A percentile compares a stretch with the other conserved stretches of the same genome.
phyloP scores from a whole-genome alignment of 176 grass and related monocot species.

The Pharus latifolius region DNA sequence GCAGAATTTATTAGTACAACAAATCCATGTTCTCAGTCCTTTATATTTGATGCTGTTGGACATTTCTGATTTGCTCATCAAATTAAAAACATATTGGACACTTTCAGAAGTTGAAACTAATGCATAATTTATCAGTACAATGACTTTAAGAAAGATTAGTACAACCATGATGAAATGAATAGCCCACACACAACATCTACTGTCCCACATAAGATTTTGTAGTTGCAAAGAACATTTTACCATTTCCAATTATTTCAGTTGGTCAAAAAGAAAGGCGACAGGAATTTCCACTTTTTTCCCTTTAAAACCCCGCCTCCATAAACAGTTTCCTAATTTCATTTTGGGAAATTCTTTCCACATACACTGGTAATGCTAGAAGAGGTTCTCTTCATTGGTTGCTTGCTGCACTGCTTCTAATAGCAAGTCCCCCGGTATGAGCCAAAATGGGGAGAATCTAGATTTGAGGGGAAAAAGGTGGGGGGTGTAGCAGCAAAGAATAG shows the following conservation, averaged over 20 bases:
- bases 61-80: neutral
- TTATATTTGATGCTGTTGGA: neutral
- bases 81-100: neutral
- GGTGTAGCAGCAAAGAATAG: too few relatives aligned
- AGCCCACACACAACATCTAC: too few relatives aligned
- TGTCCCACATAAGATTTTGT: neutral
- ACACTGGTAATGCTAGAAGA: neutral
- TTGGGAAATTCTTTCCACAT: neutral
- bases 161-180: neutral
- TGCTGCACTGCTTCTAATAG: constrained; percentile 1
- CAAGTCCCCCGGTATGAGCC: neutral
- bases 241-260: neutral
- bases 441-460: constrained; percentile 4
- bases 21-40: neutral
- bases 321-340: neutral
- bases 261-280: neutral
- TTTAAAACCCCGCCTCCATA: neutral
- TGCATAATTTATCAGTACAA: neutral
- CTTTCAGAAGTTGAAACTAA: neutral
- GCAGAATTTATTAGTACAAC: too few relatives aligned
- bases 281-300: neutral
- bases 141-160: neutral
- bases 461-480: too few relatives aligned
- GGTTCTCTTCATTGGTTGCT: neutral
- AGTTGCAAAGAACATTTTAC: neutral